phyloP scores from a whole-genome alignment of 2,329 filamentous ascomycete species.

The Colletotrichum sp. region DNA sequence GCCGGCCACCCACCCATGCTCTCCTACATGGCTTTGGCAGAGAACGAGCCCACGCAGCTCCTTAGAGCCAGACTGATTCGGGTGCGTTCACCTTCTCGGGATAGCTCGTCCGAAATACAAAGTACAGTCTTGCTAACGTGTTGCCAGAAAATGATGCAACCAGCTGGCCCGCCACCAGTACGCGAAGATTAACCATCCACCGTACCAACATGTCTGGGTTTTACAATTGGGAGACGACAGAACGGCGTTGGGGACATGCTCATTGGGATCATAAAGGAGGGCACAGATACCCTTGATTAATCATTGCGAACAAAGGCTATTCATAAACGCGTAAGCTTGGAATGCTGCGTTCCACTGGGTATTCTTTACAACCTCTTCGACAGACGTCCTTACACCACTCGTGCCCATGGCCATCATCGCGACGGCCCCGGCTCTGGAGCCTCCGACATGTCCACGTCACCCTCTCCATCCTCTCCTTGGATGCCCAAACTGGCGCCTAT shows the following conservation, averaged over 20 bases:
- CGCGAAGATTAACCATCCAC: slow-evolving; percentile 45
- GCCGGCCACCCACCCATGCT: slow-evolving; percentile 89
- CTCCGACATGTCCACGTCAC: slow-evolving; percentile 12
- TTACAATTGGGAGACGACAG: background rate
- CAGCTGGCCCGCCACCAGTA: slow-evolving; percentile 61
- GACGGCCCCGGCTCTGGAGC: slow-evolving; percentile 12
- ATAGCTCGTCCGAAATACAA: background rate
- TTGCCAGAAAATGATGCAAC: slow-evolving; percentile 70
- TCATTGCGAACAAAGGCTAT: slow-evolving; percentile 45
- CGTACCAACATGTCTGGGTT: background rate
- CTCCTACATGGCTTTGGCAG: slow-evolving; percentile 86
- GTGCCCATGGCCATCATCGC: slow-evolving; percentile 26
- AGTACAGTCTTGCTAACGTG: background rate
- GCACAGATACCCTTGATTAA: slow-evolving; percentile 41
- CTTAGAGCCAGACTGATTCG: slow-evolving; percentile 83
- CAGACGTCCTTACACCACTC: background rate
- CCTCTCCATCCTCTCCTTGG: slow-evolving; percentile 27
- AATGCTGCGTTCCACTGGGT: background rate
- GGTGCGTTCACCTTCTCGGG: slow-evolving; percentile 42
- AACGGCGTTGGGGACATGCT: slow-evolving; percentile 10
- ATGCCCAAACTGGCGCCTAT: slow-evolving; percentile 68
- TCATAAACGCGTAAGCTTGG: background rate
- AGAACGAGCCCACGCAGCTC: slow-evolving; percentile 84
- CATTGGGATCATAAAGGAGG: background rate
- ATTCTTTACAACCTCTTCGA: background rate